A percentile compares a stretch with the other conserved stretches of the same genome.
Evolutionary conservation across 352 stramenopile species (phyloP).

Genomic region (Elongisporangium anandrum): DNA sequence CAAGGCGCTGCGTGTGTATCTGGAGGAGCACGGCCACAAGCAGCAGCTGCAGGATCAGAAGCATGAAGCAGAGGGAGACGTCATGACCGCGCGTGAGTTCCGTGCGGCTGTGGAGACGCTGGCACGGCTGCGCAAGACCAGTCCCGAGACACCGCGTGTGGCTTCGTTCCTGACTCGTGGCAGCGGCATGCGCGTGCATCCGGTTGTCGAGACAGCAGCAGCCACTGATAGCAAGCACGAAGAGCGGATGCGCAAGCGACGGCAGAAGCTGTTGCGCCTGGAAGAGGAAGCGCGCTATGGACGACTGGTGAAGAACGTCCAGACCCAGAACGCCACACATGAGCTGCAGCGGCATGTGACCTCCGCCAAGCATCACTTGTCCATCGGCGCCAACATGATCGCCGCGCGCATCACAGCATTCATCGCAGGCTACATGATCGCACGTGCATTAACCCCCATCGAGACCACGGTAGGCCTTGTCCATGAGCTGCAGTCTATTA

Average conservation of each 20-base stretch:
- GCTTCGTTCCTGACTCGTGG: conserved; percentile 15
- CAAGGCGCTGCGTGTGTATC: conserved; percentile 18
- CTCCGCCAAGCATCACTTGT: conserved; percentile 72
- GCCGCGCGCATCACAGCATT: conserved; percentile 77
- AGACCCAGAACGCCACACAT: conserved; percentile 28
- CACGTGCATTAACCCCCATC: conserved; percentile 55
- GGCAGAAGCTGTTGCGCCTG: conserved; percentile 59
- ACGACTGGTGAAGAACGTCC: conserved; percentile 69
- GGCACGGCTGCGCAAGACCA: conserved; percentile 10
- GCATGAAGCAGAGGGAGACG: conserved; percentile 4
- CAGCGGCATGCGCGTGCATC: conserved; percentile 4
- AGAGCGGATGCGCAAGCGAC: conserved; percentile 43
- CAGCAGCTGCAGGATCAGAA: conserved; percentile 8
- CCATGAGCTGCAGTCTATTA: too few species aligned
- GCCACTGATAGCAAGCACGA: conserved; percentile 10
- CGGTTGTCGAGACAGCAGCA: conserved; percentile 1
- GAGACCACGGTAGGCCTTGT: conserved; percentile 61
- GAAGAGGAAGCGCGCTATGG: conserved; percentile 81
- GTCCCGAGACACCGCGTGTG: conserved; percentile 18
- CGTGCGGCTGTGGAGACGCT: conserved; percentile 18
- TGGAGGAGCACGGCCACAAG: conserved; percentile 11
- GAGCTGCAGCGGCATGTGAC: conserved; percentile 62
- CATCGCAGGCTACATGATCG: conserved; percentile 74
- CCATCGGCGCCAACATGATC: conserved; percentile 83
- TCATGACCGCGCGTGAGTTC: conserved; percentile 15